phyloP scores from a whole-genome alignment of 2,329 filamentous ascomycete species.

The Karstenula rhodostoma region DNA sequence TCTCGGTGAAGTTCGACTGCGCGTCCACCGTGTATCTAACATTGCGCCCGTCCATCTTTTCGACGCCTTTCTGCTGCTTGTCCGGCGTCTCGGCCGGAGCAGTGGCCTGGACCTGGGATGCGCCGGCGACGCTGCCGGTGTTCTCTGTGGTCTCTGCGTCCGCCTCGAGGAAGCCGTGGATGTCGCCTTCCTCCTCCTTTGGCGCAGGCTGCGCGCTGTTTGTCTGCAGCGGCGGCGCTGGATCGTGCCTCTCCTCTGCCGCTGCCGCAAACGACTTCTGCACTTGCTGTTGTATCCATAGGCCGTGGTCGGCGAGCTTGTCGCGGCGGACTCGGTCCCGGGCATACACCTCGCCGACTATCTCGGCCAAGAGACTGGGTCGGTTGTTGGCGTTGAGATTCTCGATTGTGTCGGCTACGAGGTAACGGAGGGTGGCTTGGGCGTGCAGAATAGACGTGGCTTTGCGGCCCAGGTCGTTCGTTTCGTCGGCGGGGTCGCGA shows the following conservation, averaged over 20 bases:
- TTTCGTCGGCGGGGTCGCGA: constrained; percentile 66
- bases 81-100: too few species aligned
- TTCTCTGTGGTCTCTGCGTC: neutral
- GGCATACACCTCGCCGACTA: constrained; percentile 33
- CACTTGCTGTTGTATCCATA: constrained; percentile 5
- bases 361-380: constrained; percentile 26
- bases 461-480: constrained; percentile 64
- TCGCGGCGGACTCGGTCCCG: constrained; percentile 23
- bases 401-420: constrained; percentile 23
- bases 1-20: too few species aligned
- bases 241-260: constrained; percentile 23
- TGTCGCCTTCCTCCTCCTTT: neutral
- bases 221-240: neutral
- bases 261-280: constrained; percentile 16
- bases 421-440: constrained; percentile 51
- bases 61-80: too few species aligned
- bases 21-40: too few species aligned
- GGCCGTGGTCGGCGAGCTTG: constrained; percentile 27
- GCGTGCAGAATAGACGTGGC: constrained; percentile 60
- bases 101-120: too few species aligned
- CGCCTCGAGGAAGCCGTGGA: neutral
- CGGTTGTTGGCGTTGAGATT: constrained; percentile 27
- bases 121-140: too few species aligned
- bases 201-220: neutral
- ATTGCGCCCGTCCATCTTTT: too few species aligned